Percentiles rank a stretch among this genome's conserved stretches.
These are phyloP conservation scores for Dovyalis caffra DNA, from an alignment of 345 rosid genomes.

Conservation along the genomic window DNA sequence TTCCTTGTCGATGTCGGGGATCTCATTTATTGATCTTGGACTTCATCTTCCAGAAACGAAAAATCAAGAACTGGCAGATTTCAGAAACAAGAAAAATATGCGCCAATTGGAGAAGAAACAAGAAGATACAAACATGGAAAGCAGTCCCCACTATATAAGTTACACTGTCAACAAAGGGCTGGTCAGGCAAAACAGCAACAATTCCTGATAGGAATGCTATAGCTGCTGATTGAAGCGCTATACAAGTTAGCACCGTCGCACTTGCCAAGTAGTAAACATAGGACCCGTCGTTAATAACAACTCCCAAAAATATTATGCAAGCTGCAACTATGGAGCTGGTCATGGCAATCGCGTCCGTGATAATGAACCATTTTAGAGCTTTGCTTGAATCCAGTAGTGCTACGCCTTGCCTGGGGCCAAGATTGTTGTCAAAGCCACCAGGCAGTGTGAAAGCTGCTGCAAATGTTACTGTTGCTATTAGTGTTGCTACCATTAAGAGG, in stretches of 20 bases:
- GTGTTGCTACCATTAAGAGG: background rate
- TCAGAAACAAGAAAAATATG: background rate
- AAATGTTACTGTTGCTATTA: background rate
- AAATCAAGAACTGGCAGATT: background rate
- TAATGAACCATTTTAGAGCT: background rate
- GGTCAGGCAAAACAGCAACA: background rate
- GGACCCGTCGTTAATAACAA: background rate
- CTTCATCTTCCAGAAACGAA: background rate
- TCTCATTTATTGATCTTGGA: too few relatives aligned
- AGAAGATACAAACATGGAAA: background rate
- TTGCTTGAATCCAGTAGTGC: background rate
- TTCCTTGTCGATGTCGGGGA: too few relatives aligned
- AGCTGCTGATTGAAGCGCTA: background rate
- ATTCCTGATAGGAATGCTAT: background rate
- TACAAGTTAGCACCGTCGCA: background rate
- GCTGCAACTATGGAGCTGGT: slow-evolving; percentile 4
- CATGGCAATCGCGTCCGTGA: slow-evolving; percentile 3
- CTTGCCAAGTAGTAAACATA: slow-evolving; percentile 4
- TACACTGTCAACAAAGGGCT: background rate
- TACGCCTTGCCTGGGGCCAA: background rate
- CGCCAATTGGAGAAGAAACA: background rate
- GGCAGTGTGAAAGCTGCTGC: slow-evolving; percentile 2
- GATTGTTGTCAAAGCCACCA: background rate
- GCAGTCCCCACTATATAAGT: background rate
- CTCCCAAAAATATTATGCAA: slow-evolving; percentile 1